A percentile compares a stretch with the other conserved stretches of the same genome.
phyloP scores from a whole-genome alignment of 805 yeast genomes.

The Saccharomycopsis babjevae region DNA sequence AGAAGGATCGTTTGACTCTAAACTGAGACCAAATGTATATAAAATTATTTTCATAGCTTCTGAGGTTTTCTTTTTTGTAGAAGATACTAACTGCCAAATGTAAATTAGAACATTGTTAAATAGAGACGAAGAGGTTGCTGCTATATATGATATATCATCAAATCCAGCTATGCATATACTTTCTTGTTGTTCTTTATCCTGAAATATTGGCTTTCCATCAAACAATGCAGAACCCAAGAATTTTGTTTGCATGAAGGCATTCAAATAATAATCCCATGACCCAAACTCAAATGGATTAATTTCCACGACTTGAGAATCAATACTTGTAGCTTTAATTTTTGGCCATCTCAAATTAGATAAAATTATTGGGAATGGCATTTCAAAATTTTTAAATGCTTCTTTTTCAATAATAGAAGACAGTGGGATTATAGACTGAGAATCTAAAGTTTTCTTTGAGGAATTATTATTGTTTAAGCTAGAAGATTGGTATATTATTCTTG shows the following conservation, averaged over 20 bases:
- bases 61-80: slow-evolving; percentile 24
- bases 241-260: slow-evolving; percentile 39
- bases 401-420: slow-evolving; percentile 42
- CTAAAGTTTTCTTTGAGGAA: slow-evolving; percentile 36
- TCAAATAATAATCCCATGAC: slow-evolving; percentile 44
- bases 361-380: slow-evolving; percentile 64
- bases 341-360: slow-evolving; percentile 43
- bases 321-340: slow-evolving; percentile 23
- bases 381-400: slow-evolving; percentile 47
- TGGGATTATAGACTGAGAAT: neutral
- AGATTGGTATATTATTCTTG: slow-evolving; percentile 41
- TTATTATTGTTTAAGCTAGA: slow-evolving; percentile 52
- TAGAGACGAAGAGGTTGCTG: slow-evolving; percentile 55
- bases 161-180: slow-evolving; percentile 40
- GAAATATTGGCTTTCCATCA: slow-evolving; percentile 28
- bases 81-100: slow-evolving; percentile 32
- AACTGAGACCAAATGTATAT: slow-evolving; percentile 35
- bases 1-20: slow-evolving; percentile 25
- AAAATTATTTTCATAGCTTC: slow-evolving; percentile 31
- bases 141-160: slow-evolving; percentile 50
- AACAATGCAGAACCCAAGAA: slow-evolving; percentile 42
- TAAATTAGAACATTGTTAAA: slow-evolving; percentile 46
- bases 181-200: slow-evolving; percentile 19
- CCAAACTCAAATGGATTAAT: slow-evolving; percentile 61
- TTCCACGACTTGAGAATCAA: slow-evolving; percentile 40